phyloP scores from a whole-genome alignment of 106 monocot genomes.

The Acorus gramineus region DNA sequence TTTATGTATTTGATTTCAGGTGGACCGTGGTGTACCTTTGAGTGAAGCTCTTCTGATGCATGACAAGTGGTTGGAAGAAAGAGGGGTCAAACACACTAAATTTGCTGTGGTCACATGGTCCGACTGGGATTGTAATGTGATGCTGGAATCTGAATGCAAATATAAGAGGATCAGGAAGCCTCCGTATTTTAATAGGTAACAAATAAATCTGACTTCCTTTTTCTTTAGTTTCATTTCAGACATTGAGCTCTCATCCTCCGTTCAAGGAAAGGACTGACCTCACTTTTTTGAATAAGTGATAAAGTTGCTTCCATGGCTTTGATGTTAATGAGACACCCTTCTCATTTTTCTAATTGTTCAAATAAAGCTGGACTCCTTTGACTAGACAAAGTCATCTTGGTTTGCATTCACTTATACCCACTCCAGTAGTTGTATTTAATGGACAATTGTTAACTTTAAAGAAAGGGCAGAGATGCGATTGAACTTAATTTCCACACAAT shows the following conservation, averaged over 20 bases:
- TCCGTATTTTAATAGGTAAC: constrained; percentile 80
- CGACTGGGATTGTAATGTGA: constrained; percentile 84
- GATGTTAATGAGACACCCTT: no score
- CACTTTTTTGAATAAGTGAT: no score
- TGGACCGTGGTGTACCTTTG: constrained; percentile 82
- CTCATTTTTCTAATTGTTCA: no score
- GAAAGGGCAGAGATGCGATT: no score
- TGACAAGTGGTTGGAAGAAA: constrained; percentile 92
- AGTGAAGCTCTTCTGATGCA: constrained; percentile 89
- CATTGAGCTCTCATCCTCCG: background rate
- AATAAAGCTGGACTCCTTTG: no score
- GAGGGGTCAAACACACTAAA: constrained; percentile 76
- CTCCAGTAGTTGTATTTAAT: no score
- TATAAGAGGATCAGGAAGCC: constrained; percentile 89
- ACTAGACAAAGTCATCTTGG: no score
- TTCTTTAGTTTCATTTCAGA: background rate
- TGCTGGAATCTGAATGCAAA: constrained; percentile 93
- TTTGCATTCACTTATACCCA: no score
- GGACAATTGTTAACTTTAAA: no score
- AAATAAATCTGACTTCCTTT: background rate
- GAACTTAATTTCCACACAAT: no score
- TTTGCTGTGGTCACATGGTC: constrained; percentile 97
- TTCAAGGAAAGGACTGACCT: no score
- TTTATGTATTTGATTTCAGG: constrained; percentile 33
- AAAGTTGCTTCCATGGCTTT: no score